These are phyloP conservation scores for Crepidotus variabilis DNA, from an alignment of 768 basidiomycete species.

Conservation along the genomic window DNA sequence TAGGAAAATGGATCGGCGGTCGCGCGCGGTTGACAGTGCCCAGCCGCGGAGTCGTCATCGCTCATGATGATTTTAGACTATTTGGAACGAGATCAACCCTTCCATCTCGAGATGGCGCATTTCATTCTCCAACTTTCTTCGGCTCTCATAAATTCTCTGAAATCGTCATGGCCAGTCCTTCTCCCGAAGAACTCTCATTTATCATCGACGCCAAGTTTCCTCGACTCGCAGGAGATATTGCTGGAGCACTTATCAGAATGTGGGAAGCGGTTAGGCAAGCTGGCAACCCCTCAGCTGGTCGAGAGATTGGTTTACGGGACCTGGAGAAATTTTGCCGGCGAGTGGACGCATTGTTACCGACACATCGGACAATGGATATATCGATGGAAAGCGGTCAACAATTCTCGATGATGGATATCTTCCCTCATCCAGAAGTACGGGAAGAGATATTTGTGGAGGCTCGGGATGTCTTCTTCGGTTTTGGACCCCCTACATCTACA, in stretches of 20 bases:
- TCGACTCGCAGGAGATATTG: conserved; percentile 46
- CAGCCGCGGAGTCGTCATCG: conserved; percentile 68
- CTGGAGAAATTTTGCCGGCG: conserved; percentile 82
- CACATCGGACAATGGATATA: conserved; percentile 40
- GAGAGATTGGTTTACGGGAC: conserved; percentile 73
- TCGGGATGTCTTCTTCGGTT: conserved; percentile 88
- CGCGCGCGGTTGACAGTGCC: conserved; percentile 69
- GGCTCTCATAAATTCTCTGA: conserved; percentile 84
- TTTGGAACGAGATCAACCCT: conserved; percentile 82
- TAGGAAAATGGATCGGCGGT: conserved; percentile 73
- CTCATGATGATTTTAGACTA: conserved; percentile 75
- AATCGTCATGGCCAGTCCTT: conserved; percentile 58
- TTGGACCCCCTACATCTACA: conserved; percentile 48
- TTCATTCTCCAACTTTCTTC: conserved; percentile 68
- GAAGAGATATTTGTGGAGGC: conserved; percentile 90
- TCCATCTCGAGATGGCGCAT: conserved; percentile 41
- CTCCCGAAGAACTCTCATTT: conserved; percentile 57
- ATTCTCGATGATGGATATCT: conserved; percentile 38
- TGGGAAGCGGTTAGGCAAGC: conserved; percentile 63
- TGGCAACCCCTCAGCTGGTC: conserved; percentile 46
- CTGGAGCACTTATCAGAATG: conserved; percentile 52
- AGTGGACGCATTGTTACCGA: conserved; percentile 57
- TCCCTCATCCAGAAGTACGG: conserved; percentile 70
- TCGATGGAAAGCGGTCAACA: conserved; percentile 20
- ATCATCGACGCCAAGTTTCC: conserved; percentile 73